Percentiles rank a stretch among this genome's conserved stretches.
Evolutionary conservation across 1,284 basidiomycete species (phyloP).

Genomic region (Trichosporon asahii): DNA sequence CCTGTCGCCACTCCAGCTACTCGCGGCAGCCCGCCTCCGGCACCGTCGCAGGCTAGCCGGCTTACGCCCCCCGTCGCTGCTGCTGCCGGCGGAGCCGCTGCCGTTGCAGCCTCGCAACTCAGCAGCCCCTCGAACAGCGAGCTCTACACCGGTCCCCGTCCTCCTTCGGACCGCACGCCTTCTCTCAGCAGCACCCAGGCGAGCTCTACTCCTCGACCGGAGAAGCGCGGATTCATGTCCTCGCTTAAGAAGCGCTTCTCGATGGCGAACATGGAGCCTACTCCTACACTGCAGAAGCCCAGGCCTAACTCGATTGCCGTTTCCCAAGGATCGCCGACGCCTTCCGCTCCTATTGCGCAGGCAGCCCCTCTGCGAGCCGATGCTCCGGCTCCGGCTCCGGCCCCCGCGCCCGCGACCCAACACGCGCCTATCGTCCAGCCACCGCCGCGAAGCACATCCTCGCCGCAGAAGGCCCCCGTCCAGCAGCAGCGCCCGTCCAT

Average conservation of each 20-base stretch:
- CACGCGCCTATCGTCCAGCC: neutral
- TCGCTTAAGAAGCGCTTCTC: conserved; percentile 26
- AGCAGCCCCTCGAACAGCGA: neutral
- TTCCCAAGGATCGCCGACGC: neutral
- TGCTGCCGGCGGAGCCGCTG: neutral
- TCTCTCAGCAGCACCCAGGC: neutral
- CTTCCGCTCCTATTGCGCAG: neutral
- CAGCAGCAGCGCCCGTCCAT: conserved; percentile 7
- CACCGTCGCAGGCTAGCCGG: neutral
- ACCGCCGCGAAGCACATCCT: neutral
- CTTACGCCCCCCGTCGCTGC: neutral
- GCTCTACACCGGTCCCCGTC: neutral
- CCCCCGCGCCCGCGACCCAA: neutral
- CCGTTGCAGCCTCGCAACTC: neutral
- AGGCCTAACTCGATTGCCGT: conserved; percentile 13
- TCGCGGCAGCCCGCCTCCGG: conserved; percentile 1
- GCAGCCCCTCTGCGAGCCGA: neutral
- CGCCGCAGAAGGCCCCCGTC: neutral
- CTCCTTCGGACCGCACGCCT: neutral
- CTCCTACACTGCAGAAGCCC: neutral
- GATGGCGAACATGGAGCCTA: conserved; percentile 14
- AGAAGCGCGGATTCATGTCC: conserved; percentile 19
- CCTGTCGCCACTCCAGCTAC: neutral
- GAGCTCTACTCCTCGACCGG: neutral
- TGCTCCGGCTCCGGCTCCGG: neutral